Evolutionary conservation across 345 rosid species (phyloP).

Genomic region (Citrus trifoliata): DNA sequence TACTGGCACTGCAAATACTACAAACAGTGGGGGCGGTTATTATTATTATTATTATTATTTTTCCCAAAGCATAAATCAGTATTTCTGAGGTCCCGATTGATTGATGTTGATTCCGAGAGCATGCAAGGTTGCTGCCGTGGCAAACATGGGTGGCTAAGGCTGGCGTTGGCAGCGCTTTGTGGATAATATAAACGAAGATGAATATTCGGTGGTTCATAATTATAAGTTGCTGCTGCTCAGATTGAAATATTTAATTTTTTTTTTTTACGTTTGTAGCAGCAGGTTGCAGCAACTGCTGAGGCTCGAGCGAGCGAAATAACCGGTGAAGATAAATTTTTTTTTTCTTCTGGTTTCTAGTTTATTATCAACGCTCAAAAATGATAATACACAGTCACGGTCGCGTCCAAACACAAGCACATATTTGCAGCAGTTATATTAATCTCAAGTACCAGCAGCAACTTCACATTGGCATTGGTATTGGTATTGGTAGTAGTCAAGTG

Average conservation of each 20-base stretch:
- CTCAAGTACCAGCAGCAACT: neutral
- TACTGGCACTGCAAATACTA: too few relatives aligned
- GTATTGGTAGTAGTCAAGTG: neutral
- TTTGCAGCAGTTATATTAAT: neutral
- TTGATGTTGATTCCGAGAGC: neutral
- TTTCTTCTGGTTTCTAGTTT: neutral
- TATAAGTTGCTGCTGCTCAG: too few relatives aligned
- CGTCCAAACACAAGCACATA: neutral
- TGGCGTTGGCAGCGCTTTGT: neutral
- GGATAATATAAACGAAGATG: neutral
- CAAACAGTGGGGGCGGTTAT: too few relatives aligned
- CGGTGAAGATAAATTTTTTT: neutral
- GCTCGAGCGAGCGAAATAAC: neutral
- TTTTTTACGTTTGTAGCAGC: neutral
- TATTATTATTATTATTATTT: too few relatives aligned
- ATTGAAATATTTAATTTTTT: neutral
- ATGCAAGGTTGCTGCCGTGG: neutral
- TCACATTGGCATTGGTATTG: neutral
- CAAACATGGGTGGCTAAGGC: constrained; percentile 1
- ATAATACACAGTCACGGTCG: neutral
- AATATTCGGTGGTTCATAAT: neutral
- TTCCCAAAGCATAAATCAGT: neutral
- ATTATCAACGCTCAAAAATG: neutral
- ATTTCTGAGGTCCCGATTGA: neutral
- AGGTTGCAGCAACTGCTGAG: neutral